Base-by-base conservation (phyloP, 2,329 filamentous ascomycete genomes). In the Samsoniella hepiali region DNA sequence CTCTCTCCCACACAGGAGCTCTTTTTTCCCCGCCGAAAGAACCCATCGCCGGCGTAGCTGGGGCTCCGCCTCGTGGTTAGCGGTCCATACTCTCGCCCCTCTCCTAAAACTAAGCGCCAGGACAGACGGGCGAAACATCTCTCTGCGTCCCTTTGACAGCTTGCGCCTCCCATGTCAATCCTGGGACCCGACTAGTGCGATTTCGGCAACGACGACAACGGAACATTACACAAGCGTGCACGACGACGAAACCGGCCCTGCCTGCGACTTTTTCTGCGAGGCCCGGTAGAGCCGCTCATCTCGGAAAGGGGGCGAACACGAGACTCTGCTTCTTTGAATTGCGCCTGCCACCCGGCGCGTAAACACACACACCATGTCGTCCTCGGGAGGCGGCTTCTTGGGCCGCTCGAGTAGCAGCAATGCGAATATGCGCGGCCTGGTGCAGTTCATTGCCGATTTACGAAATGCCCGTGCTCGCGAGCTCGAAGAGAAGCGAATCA, bases 401-500 rank as follows among this genome's bases (percentile, higher is more conserved):
- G 84, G 86, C 80, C 85, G 87, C 68, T 88, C 86, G 69, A 86
- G 79, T 72, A 86, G 79, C 70, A 86, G 81, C 74, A 88, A 85
- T 74, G 82, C 86, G 47, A 88, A 88, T 72, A 89, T 89, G 87
- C 85, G 87, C 69, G 94, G 95, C 34, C 82, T 99, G 69, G 95
- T 99, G 55, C 96, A 97, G 75, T 99, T 99, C 80, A 99, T 99
- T 75, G 95, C 95, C 66, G 95, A 99, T 76, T 77, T 99, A 72
- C 84, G 95, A 74, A 99, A 99, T 76, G 95, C 95, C 61, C 86
- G 95, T 76, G 95, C 96, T 54, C 87, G 96, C 66, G 95, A 99
- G 76, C 81, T 99, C 67, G 95, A 99, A 77, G 95, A 99, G 82
- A 99, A 99, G 84, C 87, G 95, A 74, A 98, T 99, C 81, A 99